These are phyloP conservation scores for Micractinium conductrix DNA, from an alignment of 139 green algal genomes.

Conservation along the genomic window DNA sequence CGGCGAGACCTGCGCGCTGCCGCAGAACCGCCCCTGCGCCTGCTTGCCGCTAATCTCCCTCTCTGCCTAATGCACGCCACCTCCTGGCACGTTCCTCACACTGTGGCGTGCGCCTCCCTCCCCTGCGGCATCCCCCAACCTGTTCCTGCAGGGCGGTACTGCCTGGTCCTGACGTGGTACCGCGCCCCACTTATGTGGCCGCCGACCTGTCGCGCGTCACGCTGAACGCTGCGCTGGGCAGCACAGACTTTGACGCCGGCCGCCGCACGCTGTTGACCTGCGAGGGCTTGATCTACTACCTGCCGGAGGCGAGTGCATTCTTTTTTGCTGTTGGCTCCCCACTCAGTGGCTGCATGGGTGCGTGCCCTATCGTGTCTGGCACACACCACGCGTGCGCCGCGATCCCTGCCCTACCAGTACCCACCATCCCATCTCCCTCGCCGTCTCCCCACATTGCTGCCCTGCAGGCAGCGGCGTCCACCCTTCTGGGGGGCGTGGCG, in stretches of 20 bases:
- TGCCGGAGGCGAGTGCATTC: conserved; percentile 42
- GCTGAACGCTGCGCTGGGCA: conserved; percentile 56
- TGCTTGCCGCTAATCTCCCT: too few relatives aligned
- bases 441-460: background rate
- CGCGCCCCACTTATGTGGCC: conserved; percentile 62
- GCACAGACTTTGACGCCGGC: conserved; percentile 59
- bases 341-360: too few relatives aligned
- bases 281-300: conserved; percentile 77
- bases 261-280: conserved; percentile 68
- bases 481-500: too few relatives aligned
- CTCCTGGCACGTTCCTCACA: too few relatives aligned
- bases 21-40: too few relatives aligned
- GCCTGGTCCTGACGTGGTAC: conserved; percentile 41
- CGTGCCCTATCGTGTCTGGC: too few relatives aligned
- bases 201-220: conserved; percentile 62
- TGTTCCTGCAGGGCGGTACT: conserved; percentile 33
- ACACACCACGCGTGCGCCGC: too few relatives aligned
- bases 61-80: too few relatives aligned
- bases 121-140: background rate
- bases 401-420: too few relatives aligned
- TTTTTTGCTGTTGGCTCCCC: background rate
- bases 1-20: too few relatives aligned
- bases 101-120: too few relatives aligned
- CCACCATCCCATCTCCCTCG: background rate
- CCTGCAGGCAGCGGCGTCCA: too few relatives aligned